These are phyloP conservation scores for Apiospora phragmitis DNA, from an alignment of 2,329 filamentous ascomycete species.

Conservation along the genomic window DNA sequence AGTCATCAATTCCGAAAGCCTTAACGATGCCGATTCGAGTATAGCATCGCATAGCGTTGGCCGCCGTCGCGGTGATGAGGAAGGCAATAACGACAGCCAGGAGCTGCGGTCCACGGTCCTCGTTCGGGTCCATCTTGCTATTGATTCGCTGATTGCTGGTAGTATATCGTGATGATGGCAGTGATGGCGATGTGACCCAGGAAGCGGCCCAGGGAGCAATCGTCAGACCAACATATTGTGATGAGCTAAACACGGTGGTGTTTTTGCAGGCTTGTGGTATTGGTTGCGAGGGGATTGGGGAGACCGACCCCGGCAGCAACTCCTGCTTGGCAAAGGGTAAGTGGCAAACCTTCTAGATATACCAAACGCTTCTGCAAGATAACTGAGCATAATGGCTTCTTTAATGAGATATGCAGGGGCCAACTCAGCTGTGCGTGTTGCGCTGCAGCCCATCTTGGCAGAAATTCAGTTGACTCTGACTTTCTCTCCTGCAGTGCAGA, in stretches of 20 bases:
- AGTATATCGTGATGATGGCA: not conserved
- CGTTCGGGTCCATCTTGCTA: not conserved
- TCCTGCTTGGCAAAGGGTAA: not conserved
- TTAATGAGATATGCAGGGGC: not conserved
- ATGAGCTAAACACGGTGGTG: not conserved
- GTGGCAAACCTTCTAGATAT: not conserved
- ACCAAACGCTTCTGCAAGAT: not conserved
- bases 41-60: slow-evolving; percentile 45
- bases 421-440: not conserved
- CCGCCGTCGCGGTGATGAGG: slow-evolving; percentile 41
- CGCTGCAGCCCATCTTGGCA: not conserved
- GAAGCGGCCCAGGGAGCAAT: not conserved
- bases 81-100: slow-evolving; percentile 33
- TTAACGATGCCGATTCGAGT: slow-evolving; percentile 45
- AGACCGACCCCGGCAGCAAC: not conserved
- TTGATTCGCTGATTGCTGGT: not conserved
- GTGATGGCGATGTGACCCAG: not conserved
- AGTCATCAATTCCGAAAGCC: slow-evolving; percentile 20
- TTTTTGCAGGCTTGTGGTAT: not conserved
- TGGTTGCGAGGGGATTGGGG: not conserved
- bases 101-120: slow-evolving; percentile 14
- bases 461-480: not conserved
- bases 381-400: not conserved
- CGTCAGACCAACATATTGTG: not conserved
- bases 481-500: not conserved